phyloP scores from a whole-genome alignment of 192 early-diverging fungal species.

The Lunasporangiospora selenospora region DNA sequence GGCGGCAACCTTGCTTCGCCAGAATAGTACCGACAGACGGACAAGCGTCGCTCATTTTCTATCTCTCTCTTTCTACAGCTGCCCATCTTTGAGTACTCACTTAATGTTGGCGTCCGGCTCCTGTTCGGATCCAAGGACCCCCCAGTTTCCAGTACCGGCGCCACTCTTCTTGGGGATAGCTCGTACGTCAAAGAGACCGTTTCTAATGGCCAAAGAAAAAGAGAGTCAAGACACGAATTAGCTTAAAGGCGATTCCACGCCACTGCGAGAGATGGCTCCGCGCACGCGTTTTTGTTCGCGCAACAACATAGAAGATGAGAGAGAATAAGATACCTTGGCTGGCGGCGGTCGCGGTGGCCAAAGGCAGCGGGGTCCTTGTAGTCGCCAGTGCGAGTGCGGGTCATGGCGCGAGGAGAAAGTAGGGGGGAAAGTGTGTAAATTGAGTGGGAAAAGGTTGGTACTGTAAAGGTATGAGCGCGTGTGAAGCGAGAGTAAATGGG shows the following conservation, averaged over 20 bases:
- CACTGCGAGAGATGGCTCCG: not conserved
- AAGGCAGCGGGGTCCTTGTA: constrained; percentile 36
- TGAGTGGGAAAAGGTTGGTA: no score
- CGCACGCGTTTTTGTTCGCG: not conserved
- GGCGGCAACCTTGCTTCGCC: no score
- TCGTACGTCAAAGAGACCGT: constrained; percentile 19
- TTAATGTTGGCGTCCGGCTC: constrained; percentile 16
- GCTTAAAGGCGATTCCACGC: no score
- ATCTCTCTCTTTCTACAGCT: no score
- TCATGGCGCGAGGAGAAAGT: constrained; percentile 10
- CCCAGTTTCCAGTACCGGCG: constrained; percentile 44
- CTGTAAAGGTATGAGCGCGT: not conserved
- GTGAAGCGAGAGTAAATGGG: not conserved
- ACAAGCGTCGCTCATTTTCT: no score
- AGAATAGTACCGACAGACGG: no score
- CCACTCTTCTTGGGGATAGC: constrained; percentile 44
- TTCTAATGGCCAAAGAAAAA: not conserved
- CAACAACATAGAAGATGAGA: not conserved
- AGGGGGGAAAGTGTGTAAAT: not conserved
- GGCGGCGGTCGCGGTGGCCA: constrained; percentile 30
- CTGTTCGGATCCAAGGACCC: constrained; percentile 35
- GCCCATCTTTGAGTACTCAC: no score
- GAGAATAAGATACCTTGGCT: constrained; percentile 15
- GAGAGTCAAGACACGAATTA: no score
- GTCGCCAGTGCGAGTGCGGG: constrained; percentile 46